phyloP scores from a whole-genome alignment of 352 stramenopile species.

The Pythium phragmitis region DNA sequence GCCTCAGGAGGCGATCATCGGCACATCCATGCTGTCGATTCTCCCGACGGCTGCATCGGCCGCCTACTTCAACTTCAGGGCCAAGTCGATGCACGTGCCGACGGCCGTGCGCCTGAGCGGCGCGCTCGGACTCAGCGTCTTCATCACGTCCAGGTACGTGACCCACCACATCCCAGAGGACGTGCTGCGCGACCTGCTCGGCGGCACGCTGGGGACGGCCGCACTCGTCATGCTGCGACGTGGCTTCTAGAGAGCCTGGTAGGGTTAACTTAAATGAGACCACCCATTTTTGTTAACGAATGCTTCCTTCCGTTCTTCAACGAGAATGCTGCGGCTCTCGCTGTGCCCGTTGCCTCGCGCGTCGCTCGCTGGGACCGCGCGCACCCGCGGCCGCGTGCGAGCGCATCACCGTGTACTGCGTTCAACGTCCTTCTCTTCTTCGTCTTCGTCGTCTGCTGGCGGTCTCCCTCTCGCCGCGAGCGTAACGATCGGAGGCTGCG shows the following conservation, averaged over 20 bases:
- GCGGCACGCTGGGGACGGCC: constrained; percentile 56
- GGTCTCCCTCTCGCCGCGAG: constrained; percentile 40
- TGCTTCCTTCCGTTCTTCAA: not conserved
- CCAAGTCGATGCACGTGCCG: constrained; percentile 72
- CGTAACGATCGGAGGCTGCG: constrained; percentile 45
- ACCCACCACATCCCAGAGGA: constrained; percentile 75
- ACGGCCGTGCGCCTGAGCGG: constrained; percentile 59
- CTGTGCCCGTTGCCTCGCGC: not conserved
- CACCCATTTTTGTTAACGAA: constrained; percentile 1
- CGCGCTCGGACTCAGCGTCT: constrained; percentile 57
- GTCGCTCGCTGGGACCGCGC: not conserved
- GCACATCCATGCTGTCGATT: constrained; percentile 78
- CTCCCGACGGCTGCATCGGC: constrained; percentile 70
- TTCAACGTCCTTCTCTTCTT: not conserved
- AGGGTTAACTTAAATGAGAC: constrained; percentile 16
- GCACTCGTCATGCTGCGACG: constrained; percentile 80
- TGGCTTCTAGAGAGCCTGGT: not conserved
- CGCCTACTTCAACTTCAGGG: constrained; percentile 68
- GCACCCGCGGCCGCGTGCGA: not conserved
- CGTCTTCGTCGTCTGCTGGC: not conserved
- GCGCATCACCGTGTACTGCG: not conserved
- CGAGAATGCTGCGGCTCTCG: not conserved
- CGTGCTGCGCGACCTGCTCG: constrained; percentile 61
- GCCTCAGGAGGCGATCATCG: constrained; percentile 76
- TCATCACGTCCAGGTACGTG: constrained; percentile 79